phyloP scores from a whole-genome alignment of 140 eudicot species.

The Erigeron philadelphicus region DNA sequence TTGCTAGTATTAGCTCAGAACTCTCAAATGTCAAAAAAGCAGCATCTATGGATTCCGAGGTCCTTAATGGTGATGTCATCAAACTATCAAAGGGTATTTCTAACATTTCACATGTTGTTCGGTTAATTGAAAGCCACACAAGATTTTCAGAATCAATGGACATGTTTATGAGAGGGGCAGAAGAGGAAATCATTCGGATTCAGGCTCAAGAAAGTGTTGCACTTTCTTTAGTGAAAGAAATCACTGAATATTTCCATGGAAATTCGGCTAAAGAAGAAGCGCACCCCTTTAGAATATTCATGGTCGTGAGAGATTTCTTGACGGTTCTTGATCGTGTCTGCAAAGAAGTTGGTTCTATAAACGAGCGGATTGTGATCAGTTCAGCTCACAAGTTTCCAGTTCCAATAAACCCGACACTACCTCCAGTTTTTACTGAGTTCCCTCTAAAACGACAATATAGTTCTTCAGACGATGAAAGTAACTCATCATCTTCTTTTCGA shows the following conservation, averaged over 20 bases:
- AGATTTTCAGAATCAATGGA: conserved; percentile 68
- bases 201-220: conserved; percentile 96
- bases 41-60: conserved; percentile 90
- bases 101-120: conserved; percentile 54
- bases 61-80: conserved; percentile 61
- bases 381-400: conserved; percentile 76
- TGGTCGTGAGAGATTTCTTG: conserved; percentile 85
- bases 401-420: conserved; percentile 72
- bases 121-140: conserved; percentile 36
- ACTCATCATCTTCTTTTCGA: conserved; percentile 32
- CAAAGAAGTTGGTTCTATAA: conserved; percentile 83
- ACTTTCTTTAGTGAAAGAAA: conserved; percentile 80
- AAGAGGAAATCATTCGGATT: conserved; percentile 71
- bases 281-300: conserved; percentile 84
- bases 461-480: conserved; percentile 53
- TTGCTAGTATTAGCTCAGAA: conserved; percentile 65
- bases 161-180: conserved; percentile 60
- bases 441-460: conserved; percentile 42
- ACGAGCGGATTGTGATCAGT: conserved; percentile 74
- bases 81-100: conserved; percentile 78
- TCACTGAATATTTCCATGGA: conserved; percentile 90
- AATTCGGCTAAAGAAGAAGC: conserved; percentile 94
- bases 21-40: conserved; percentile 85
- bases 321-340: conserved; percentile 74
- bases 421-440: conserved; percentile 45